Percentiles rank a stretch among this genome's conserved stretches.
phyloP scores from a whole-genome alignment of 2,329 filamentous ascomycete species.

The Cylindrodendrum hubeiense region DNA sequence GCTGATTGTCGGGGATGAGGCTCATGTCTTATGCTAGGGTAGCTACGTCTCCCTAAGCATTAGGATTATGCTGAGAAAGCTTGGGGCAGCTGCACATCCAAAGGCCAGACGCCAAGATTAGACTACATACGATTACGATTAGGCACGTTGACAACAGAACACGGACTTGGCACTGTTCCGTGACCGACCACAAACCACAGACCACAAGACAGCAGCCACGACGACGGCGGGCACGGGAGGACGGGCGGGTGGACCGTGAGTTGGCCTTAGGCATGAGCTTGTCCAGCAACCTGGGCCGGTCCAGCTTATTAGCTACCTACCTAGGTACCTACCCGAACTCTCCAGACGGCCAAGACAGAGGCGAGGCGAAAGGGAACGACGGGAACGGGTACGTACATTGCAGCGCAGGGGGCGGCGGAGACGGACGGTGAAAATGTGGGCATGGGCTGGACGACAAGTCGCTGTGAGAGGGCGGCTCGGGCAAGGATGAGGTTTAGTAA shows the following conservation, averaged over 20 bases:
- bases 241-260: slow-evolving; percentile 10
- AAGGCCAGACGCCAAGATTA: slow-evolving; percentile 6
- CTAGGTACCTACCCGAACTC: neutral
- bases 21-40: slow-evolving; percentile 14
- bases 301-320: neutral
- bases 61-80: slow-evolving; percentile 14
- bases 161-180: neutral
- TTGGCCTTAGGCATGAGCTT: slow-evolving; percentile 14
- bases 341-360: slow-evolving; percentile 14
- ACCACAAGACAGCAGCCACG: neutral
- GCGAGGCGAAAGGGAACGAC: slow-evolving; percentile 15
- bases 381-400: slow-evolving; percentile 35
- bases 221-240: neutral
- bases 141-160: neutral
- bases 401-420: slow-evolving; percentile 19
- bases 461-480: slow-evolving; percentile 5
- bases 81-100: slow-evolving; percentile 21
- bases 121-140: neutral
- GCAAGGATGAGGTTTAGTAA: slow-evolving; percentile 26
- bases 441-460: slow-evolving; percentile 8
- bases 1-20: slow-evolving; percentile 23
- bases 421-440: slow-evolving; percentile 14
- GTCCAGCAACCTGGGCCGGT: slow-evolving; percentile 7
- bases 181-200: neutral
- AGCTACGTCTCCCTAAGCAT: slow-evolving; percentile 1